Conservation (phyloP, 805 yeast species). For the Lachancea mirantina region DNA sequence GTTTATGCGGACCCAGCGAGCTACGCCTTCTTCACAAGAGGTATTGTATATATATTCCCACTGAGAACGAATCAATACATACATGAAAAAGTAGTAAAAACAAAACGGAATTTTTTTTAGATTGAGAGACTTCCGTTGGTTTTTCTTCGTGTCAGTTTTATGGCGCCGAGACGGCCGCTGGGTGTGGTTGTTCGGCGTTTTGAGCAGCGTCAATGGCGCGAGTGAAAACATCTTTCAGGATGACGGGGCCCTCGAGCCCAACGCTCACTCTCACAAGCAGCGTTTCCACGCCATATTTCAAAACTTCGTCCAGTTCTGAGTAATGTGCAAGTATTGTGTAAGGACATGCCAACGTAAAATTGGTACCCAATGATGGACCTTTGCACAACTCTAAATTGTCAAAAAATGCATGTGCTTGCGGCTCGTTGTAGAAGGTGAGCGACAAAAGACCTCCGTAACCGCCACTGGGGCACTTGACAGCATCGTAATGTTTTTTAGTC, state of each 20-base stretch:
- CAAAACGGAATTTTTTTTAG: no score
- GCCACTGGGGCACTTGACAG: constrained; percentile 50
- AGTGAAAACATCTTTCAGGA: constrained; percentile 43
- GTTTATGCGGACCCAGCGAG: neutral
- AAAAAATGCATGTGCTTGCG: constrained; percentile 65
- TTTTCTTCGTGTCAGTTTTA: neutral
- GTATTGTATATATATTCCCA: constrained; percentile 8
- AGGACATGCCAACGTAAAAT: constrained; percentile 77
- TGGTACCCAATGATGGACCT: constrained; percentile 90
- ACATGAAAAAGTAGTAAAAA: neutral
- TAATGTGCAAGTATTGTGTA: constrained; percentile 83
- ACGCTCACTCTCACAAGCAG: constrained; percentile 73
- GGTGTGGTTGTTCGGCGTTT: neutral
- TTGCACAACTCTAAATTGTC: constrained; percentile 45
- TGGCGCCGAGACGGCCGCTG: neutral
- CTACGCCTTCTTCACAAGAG: neutral
- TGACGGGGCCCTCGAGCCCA: constrained; percentile 70
- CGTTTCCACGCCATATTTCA: constrained; percentile 74
- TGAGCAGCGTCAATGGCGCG: constrained; percentile 41
- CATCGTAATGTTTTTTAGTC: constrained; percentile 62
- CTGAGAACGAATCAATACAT: constrained; percentile 5
- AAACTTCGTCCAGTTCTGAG: constrained; percentile 71
- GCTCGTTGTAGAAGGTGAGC: constrained; percentile 55
- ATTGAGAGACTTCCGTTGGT: no score
- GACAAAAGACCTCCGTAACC: constrained; percentile 90